A percentile compares a stretch with the other conserved stretches of the same genome.
phyloP scores from a whole-genome alignment of 306 rosid genomes.

The Delonix regia region DNA sequence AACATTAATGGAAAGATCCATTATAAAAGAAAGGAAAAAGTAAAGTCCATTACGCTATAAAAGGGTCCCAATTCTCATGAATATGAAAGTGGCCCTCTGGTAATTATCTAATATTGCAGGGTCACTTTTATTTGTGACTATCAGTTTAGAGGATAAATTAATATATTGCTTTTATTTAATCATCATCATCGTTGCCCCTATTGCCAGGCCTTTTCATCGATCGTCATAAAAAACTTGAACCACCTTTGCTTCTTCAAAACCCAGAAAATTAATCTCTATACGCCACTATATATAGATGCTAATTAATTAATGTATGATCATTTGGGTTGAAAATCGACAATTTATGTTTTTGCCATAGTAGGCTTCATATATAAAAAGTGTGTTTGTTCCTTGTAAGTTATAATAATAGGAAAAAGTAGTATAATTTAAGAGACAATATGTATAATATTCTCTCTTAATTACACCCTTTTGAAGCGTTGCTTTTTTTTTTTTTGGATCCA shows the following conservation, averaged over 20 bases:
- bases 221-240: constrained; percentile 54
- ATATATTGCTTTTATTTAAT: not conserved
- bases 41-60: constrained; percentile 13
- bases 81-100: constrained; percentile 19
- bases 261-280: not conserved
- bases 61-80: constrained; percentile 49
- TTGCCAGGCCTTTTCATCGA: constrained; percentile 32
- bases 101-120: constrained; percentile 9
- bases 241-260: constrained; percentile 44
- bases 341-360: too few relatives aligned
- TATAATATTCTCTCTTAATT: too few relatives aligned
- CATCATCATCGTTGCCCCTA: not conserved
- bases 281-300: too few relatives aligned
- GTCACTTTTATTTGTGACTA: not conserved
- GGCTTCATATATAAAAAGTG: too few relatives aligned
- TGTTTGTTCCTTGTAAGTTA: too few relatives aligned
- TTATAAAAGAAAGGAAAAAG: constrained; percentile 19
- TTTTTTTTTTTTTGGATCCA: too few relatives aligned
- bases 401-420: too few relatives aligned
- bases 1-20: constrained; percentile 4
- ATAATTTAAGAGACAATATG: too few relatives aligned
- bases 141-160: not conserved
- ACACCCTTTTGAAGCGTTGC: not conserved
- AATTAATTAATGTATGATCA: too few relatives aligned
- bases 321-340: too few relatives aligned